phyloP scores from a whole-genome alignment of 768 basidiomycete genomes.

The Rhodotorula diobovata region DNA sequence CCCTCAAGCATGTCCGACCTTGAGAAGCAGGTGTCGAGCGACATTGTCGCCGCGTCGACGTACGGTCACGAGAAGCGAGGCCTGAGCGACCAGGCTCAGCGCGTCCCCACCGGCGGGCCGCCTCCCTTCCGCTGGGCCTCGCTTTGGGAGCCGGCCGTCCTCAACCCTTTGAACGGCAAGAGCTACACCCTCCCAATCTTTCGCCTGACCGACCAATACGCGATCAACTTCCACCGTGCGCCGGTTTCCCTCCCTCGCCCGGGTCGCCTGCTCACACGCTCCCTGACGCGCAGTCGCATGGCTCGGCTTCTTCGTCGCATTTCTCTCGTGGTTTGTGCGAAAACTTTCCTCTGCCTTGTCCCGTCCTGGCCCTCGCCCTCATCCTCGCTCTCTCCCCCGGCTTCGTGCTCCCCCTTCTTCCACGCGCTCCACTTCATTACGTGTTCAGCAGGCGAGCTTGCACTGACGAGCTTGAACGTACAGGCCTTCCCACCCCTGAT shows the following conservation, averaged over 20 bases:
- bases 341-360: background rate
- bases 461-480: no score
- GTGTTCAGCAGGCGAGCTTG: no score
- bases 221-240: constrained; percentile 53
- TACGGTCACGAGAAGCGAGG: background rate
- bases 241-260: background rate
- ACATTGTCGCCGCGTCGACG: background rate
- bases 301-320: constrained; percentile 55
- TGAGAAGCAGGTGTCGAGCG: constrained; percentile 5
- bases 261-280: constrained; percentile 23
- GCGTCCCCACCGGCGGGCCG: constrained; percentile 12
- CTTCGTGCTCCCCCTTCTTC: no score
- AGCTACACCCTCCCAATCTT: constrained; percentile 56
- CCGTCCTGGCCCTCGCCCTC: background rate
- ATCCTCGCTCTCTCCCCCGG: constrained; percentile 7
- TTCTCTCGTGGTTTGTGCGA: constrained; percentile 42
- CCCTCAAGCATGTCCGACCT: background rate
- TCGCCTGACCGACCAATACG: constrained; percentile 54
- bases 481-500: constrained; percentile 58
- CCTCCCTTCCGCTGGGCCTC: constrained; percentile 33
- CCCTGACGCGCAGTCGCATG: background rate
- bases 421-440: no score
- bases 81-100: background rate
- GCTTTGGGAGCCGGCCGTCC: constrained; percentile 30
- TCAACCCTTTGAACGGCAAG: constrained; percentile 58